phyloP scores from a whole-genome alignment of 2,329 filamentous ascomycete genomes.

The Arthroderma sp. region DNA sequence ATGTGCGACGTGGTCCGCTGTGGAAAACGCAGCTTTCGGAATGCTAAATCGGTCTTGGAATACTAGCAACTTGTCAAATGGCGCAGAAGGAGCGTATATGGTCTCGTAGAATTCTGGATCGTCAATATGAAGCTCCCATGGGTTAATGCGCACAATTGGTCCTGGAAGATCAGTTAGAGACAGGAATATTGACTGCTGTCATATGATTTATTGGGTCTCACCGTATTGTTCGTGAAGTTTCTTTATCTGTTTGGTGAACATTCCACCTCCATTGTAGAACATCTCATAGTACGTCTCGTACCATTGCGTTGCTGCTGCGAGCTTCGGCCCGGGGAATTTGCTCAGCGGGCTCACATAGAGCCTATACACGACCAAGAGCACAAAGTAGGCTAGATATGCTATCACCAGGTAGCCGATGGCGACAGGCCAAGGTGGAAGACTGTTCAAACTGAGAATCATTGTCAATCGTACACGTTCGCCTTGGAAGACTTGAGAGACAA shows the following conservation, averaged over 20 bases:
- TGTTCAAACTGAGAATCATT: too few relatives aligned
- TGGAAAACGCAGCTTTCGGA: conserved; percentile 17
- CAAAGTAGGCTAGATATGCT: not conserved
- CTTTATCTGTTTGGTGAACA: conserved; percentile 11
- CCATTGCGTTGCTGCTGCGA: conserved; percentile 11
- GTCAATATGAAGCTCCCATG: conserved; percentile 12
- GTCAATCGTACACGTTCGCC: too few relatives aligned
- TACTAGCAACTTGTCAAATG: conserved; percentile 11
- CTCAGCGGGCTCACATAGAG: conserved; percentile 19
- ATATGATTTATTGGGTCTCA: not conserved
- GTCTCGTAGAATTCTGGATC: conserved; percentile 11
- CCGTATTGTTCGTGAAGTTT: conserved; percentile 16
- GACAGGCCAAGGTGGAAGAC: too few relatives aligned
- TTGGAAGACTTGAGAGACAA: too few relatives aligned
- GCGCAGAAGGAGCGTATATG: conserved; percentile 9
- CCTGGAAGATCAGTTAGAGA: not conserved
- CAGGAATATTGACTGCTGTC: too few relatives aligned
- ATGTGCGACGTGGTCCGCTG: conserved; percentile 13
- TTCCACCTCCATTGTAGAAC: not conserved
- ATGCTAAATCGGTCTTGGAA: conserved; percentile 9
- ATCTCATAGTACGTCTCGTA: conserved; percentile 8
- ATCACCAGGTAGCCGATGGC: too few relatives aligned
- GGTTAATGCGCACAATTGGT: conserved; percentile 13
- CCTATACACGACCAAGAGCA: conserved; percentile 14
- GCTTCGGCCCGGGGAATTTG: conserved; percentile 20